A percentile compares a stretch with the other conserved stretches of the same genome.
Evolutionary conservation across 768 basidiomycete genomes (phyloP).

Genomic region (Lyophyllum decastes): DNA sequence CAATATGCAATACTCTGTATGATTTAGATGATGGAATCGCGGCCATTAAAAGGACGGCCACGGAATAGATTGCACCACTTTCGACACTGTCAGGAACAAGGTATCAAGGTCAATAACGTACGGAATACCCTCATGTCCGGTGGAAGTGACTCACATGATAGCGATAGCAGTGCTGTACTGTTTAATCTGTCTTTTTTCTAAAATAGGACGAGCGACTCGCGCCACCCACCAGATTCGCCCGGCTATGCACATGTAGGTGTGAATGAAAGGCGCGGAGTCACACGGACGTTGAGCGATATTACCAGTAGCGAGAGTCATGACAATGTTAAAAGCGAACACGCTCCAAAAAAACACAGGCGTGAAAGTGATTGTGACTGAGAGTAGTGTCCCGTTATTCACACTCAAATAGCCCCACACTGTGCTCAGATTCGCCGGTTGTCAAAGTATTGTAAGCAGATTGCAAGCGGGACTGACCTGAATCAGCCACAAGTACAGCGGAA

Average conservation of each 20-base stretch:
- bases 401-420: constrained; percentile 24
- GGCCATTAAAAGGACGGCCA: constrained; percentile 21
- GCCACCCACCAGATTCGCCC: constrained; percentile 23
- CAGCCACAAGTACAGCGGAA: constrained; percentile 28
- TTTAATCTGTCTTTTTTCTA: constrained; percentile 3
- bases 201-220: constrained; percentile 6
- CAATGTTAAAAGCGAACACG: constrained; percentile 23
- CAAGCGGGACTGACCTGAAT: constrained; percentile 27
- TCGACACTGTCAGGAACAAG: constrained; percentile 18
- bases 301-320: constrained; percentile 27
- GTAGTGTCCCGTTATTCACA: not conserved
- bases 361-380: not conserved
- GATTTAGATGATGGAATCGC: constrained; percentile 7
- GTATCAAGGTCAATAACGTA: not conserved
- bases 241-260: constrained; percentile 4
- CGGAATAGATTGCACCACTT: constrained; percentile 28
- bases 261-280: not conserved
- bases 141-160: constrained; percentile 12
- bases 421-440: not conserved
- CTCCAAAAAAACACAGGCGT: constrained; percentile 24
- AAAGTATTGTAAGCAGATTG: not conserved
- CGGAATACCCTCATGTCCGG: not conserved
- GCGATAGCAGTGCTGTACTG: constrained; percentile 15
- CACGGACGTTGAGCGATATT: not conserved
- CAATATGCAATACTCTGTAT: constrained; percentile 5